Conservation (phyloP, 768 basidiomycete species). For the Rhodosporidiobolus sp. region DNA sequence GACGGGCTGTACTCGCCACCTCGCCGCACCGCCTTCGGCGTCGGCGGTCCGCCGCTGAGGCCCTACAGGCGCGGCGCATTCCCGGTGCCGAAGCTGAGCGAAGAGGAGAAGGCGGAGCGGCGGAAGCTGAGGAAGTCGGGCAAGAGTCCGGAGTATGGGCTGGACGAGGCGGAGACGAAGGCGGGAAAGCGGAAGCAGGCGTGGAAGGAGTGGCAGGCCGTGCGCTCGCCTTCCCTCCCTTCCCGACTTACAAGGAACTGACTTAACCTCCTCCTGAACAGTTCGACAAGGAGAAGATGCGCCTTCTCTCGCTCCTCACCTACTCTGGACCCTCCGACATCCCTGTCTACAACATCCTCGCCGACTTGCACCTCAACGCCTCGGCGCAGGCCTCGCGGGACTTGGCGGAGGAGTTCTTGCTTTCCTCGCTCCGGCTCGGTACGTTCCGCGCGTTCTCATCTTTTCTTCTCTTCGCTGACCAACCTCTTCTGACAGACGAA, state of each 20-base stretch:
- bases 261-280: not conserved
- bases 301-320: not conserved
- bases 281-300: slow-evolving; percentile 6
- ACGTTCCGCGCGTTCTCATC: not conserved
- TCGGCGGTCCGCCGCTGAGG: no score
- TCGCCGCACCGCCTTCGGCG: not conserved
- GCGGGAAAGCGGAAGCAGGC: not conserved
- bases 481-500: not conserved
- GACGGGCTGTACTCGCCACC: not conserved
- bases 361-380: not conserved
- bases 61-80: not conserved
- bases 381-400: not conserved
- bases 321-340: not conserved
- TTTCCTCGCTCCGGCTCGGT: not conserved
- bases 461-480: not conserved
- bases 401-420: not conserved
- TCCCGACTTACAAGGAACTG: no score
- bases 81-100: not conserved
- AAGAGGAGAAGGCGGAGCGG: slow-evolving; percentile 5
- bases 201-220: slow-evolving; percentile 1
- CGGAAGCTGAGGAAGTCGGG: slow-evolving; percentile 2
- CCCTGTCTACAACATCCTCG: slow-evolving; percentile 2
- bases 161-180: not conserved
- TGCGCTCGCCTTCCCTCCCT: not conserved
- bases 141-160: not conserved